phyloP scores from a whole-genome alignment of 371 early-diverging fungal genomes.

The Coemansia sp. region DNA sequence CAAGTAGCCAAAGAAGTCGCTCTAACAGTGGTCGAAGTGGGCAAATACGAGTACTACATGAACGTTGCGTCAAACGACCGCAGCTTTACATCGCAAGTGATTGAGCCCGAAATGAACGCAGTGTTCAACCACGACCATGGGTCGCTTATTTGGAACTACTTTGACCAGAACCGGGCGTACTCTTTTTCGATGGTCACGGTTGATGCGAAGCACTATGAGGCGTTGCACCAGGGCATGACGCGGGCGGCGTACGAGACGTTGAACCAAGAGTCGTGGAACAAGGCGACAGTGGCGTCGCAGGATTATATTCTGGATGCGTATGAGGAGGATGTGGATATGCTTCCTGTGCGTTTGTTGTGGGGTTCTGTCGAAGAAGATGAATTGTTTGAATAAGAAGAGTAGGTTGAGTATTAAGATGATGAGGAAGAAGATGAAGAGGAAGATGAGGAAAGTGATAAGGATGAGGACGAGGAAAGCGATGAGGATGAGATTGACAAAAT shows the following conservation, averaged over 20 bases:
- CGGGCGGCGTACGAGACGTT: constrained; percentile 67
- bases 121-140: constrained; percentile 62
- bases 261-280: constrained; percentile 56
- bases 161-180: constrained; percentile 55
- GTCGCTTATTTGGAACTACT: constrained; percentile 69
- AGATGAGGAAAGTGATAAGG: constrained; percentile 3
- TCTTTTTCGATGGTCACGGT: constrained; percentile 69
- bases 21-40: constrained; percentile 55
- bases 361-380: constrained; percentile 14
- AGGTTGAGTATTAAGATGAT: constrained; percentile 1
- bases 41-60: constrained; percentile 57
- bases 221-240: constrained; percentile 60
- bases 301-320: constrained; percentile 67
- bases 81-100: constrained; percentile 59
- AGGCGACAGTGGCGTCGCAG: constrained; percentile 57
- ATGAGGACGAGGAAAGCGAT: constrained; percentile 7
- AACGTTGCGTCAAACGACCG: constrained; percentile 54
- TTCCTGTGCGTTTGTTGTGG: too few relatives aligned
- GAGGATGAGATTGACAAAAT: constrained; percentile 18
- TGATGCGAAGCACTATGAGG: constrained; percentile 49
- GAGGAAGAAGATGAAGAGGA: constrained; percentile 10
- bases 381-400: constrained; percentile 16
- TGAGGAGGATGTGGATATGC: constrained; percentile 65
- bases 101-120: constrained; percentile 72
- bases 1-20: constrained; percentile 50